A percentile compares a stretch with the other conserved stretches of the same genome.
Conservation (phyloP, 768 basidiomycete genomes). For the Boletus insuetus region DNA sequence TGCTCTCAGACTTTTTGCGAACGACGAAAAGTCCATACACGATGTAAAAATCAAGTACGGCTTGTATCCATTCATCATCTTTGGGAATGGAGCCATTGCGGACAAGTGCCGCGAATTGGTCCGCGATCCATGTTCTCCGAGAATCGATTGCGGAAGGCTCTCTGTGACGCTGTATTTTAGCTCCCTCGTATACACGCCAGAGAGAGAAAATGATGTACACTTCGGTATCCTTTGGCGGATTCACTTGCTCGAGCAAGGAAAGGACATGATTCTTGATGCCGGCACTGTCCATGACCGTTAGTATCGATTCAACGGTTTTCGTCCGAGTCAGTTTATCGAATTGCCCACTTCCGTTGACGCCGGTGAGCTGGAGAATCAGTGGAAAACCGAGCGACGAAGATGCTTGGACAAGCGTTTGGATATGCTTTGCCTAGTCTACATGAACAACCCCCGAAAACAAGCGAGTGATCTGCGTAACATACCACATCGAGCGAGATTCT, state of each 20-base stretch:
- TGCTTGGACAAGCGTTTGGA: conserved; percentile 70
- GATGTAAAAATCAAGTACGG: conserved; percentile 76
- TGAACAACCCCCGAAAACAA: not conserved
- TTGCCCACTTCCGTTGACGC: conserved; percentile 76
- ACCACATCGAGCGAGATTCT: conserved; percentile 86
- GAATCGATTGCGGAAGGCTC: conserved; percentile 47
- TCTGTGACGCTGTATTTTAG: conserved; percentile 32
- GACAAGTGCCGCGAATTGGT: conserved; percentile 77
- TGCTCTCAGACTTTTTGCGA: conserved; percentile 71
- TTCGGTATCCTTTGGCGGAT: conserved; percentile 42
- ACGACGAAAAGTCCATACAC: conserved; percentile 80
- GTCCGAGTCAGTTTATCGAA: conserved; percentile 93
- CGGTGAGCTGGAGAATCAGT: conserved; percentile 80
- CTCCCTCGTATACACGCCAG: not conserved
- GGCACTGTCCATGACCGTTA: conserved; percentile 66
- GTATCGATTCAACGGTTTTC: conserved; percentile 84
- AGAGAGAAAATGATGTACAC: conserved; percentile 35
- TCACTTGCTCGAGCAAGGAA: conserved; percentile 64
- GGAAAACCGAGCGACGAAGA: conserved; percentile 83
- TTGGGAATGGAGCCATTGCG: conserved; percentile 80
- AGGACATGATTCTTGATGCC: conserved; percentile 78
- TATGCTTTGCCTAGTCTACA: conserved; percentile 59
- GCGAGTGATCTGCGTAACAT: conserved; percentile 21
- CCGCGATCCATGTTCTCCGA: conserved; percentile 77
- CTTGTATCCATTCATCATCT: conserved; percentile 71